phyloP scores from a whole-genome alignment of 225 moss, liverwort and hornwort species.

The Bryum argenteum region DNA sequence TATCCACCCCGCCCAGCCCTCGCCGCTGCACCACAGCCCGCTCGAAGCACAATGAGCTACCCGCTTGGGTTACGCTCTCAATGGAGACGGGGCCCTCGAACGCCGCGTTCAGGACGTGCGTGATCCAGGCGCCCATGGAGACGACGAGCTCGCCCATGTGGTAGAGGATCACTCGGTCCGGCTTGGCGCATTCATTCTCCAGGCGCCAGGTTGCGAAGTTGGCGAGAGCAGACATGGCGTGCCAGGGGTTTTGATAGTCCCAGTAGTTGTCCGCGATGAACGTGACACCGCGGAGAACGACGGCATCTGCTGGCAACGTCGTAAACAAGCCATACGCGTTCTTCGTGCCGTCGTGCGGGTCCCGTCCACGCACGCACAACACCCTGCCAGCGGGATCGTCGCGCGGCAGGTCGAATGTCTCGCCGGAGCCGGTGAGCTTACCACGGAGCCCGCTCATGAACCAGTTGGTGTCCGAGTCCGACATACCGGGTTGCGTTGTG shows the following conservation, averaged over 20 bases:
- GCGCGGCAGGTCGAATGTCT: slow-evolving; percentile 67
- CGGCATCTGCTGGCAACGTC: slow-evolving; percentile 41
- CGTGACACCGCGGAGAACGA: slow-evolving; percentile 56
- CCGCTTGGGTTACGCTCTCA: slow-evolving; percentile 24
- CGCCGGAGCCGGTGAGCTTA: slow-evolving; percentile 33
- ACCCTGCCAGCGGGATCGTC: slow-evolving; percentile 58
- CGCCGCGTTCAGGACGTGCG: slow-evolving; percentile 56
- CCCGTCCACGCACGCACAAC: slow-evolving; percentile 63
- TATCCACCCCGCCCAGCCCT: slow-evolving; percentile 60
- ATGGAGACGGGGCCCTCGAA: slow-evolving; percentile 51
- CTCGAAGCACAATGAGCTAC: slow-evolving; percentile 64
- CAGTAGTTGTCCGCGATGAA: slow-evolving; percentile 79
- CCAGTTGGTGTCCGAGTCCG: slow-evolving; percentile 58
- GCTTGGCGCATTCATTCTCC: slow-evolving; percentile 47
- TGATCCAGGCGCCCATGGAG: slow-evolving; percentile 72
- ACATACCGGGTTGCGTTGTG: slow-evolving; percentile 40
- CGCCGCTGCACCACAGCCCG: slow-evolving; percentile 73
- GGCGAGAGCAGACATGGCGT: slow-evolving; percentile 73
- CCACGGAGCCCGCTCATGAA: slow-evolving; percentile 75
- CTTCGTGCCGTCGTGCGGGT: slow-evolving; percentile 54
- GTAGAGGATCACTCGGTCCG: slow-evolving; percentile 65
- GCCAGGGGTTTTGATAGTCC: slow-evolving; percentile 90
- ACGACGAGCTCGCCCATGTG: slow-evolving; percentile 78
- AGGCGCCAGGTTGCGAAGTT: slow-evolving; percentile 68
- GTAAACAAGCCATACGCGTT: slow-evolving; percentile 77